These are phyloP conservation scores for Monoraphidium neglectum DNA, from an alignment of 139 green algal genomes.

Conservation along the genomic window DNA sequence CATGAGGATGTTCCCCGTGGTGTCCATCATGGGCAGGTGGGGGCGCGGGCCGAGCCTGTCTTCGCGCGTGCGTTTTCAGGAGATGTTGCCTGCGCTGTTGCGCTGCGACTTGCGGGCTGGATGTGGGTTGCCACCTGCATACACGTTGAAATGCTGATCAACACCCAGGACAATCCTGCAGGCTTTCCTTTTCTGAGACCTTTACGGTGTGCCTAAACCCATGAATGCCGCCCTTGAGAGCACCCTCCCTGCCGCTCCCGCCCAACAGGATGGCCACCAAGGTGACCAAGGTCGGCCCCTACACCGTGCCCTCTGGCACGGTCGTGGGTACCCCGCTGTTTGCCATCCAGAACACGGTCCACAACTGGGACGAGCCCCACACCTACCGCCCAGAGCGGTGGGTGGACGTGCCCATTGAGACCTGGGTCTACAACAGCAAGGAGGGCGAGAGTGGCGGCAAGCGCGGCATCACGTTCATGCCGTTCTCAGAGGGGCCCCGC, in stretches of 20 bases:
- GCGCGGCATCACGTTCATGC: constrained; percentile 48
- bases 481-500: constrained; percentile 54
- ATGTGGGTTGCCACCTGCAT: too few species aligned
- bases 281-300: constrained; percentile 14
- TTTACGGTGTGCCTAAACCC: neutral
- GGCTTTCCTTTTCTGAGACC: neutral
- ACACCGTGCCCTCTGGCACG: constrained; percentile 18
- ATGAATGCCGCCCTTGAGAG: neutral
- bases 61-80: too few species aligned
- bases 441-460: neutral
- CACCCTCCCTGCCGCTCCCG: neutral
- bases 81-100: too few species aligned
- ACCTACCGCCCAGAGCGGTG: constrained; percentile 52
- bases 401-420: constrained; percentile 43
- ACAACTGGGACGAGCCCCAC: constrained; percentile 39
- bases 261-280: constrained; percentile 19
- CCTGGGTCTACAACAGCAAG: constrained; percentile 39
- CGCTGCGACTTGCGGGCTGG: too few species aligned
- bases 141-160: neutral
- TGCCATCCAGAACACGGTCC: constrained; percentile 44
- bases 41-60: neutral
- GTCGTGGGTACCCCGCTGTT: constrained; percentile 38
- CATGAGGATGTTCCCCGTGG: constrained; percentile 41
- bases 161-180: neutral
- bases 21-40: constrained; percentile 34